Conservation (phyloP, 441 rosid genomes). For the Dalechampia spathulata region DNA sequence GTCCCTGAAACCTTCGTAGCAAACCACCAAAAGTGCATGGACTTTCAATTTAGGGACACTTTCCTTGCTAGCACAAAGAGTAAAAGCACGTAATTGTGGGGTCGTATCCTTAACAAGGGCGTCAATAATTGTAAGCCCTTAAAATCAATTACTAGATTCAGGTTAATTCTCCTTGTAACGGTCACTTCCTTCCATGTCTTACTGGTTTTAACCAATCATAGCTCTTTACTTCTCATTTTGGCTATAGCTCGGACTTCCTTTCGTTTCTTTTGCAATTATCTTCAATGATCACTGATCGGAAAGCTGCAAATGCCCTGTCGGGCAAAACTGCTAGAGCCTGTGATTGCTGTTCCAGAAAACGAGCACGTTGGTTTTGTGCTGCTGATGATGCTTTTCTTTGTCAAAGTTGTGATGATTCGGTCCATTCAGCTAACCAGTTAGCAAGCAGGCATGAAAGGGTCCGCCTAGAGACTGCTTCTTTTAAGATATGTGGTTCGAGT, state of each 20-base stretch:
- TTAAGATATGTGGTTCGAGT: background rate
- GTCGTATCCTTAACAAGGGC: conserved; percentile 8
- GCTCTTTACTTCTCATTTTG: background rate
- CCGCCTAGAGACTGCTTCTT: conserved; percentile 35
- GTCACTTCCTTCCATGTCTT: conserved; percentile 4
- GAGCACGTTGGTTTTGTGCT: conserved; percentile 64
- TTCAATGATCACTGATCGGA: conserved; percentile 28
- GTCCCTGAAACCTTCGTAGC: conserved; percentile 19
- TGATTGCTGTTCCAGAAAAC: conserved; percentile 46
- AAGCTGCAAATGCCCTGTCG: conserved; percentile 33
- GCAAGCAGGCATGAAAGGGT: conserved; percentile 68
- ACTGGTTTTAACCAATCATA: too few relatives aligned
- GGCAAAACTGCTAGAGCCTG: conserved; percentile 58
- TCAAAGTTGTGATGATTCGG: conserved; percentile 60
- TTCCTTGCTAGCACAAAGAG: too few relatives aligned
- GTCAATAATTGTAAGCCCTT: conserved; percentile 18
- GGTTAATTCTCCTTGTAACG: conserved; percentile 11
- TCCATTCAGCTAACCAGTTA: conserved; percentile 70
- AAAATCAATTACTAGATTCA: background rate
- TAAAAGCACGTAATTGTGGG: conserved; percentile 11
- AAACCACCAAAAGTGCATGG: conserved; percentile 22
- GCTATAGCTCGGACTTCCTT: background rate
- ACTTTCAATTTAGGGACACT: background rate
- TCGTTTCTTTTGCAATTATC: background rate
- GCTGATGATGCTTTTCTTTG: conserved; percentile 83